Evolutionary conservation across 2,329 filamentous ascomycete species (phyloP), one percentile per base, ranked within the genome.

Genomic region (Cladophialophora immunda): DNA sequence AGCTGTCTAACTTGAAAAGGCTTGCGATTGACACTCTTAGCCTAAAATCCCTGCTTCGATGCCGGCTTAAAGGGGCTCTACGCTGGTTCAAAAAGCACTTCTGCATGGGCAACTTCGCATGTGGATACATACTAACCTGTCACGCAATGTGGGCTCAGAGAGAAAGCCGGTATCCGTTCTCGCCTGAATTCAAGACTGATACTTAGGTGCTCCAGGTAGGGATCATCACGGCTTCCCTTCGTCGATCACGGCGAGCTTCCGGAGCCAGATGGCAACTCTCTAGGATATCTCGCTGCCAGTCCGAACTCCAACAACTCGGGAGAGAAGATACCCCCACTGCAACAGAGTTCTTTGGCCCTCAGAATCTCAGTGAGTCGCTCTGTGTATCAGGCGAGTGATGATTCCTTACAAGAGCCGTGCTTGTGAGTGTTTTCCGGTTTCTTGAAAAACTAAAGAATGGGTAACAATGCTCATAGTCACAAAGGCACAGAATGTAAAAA

Each of bases 371-470:
- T 47, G n/a, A 47, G 19, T 22, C 41, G 11, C 22, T 22, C 8
- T 8, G 19, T 47, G 11, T 25, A n/a, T 11, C 9, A 47, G 8
- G 4, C 15, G 36, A 41, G 15, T 15, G 41, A 47, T 47, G 41
- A 19, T 47, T 19, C 41, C 41, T 47, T 47, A 47, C 41, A 47
- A 47, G 41, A 47, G 41, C 41, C 41, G 41, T 25, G 41, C 41
- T 22, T 47, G 41, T 47, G n/a, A 47, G 41, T 47, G 7, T 22
- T 47, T n/a, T 47, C 8, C n/a, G 13, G 6, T n/a, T 22, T 13
- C 41, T 13, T 2, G n/a, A 22, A 25, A n/a, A 47, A 8, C 41
- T 25, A 22, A 47, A 47, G 41, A 8, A 47, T 22, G 41, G 41
- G 41, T 9, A 47, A 47, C n/a, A 11, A 47, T 47, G n/a, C 41